These are phyloP conservation scores for Phytophthora pisi DNA, from an alignment of 352 stramenopile genomes.

Conservation along the genomic window DNA sequence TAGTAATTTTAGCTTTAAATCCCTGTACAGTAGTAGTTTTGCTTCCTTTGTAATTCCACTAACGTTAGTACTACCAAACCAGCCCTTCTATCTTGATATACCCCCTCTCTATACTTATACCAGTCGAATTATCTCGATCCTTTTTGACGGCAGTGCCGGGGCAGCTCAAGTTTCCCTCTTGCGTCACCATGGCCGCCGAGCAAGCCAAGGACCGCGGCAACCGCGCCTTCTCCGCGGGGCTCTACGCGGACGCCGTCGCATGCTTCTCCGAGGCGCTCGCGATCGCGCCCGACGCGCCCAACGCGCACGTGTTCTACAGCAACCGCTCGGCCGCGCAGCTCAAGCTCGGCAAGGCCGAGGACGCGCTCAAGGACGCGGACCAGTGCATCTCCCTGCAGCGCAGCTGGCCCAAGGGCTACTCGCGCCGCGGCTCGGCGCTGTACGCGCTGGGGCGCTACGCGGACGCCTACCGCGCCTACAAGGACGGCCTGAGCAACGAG, in stretches of 20 bases:
- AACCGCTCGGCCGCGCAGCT: conserved; percentile 88
- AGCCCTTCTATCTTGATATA: no score
- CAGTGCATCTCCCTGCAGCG: conserved; percentile 77
- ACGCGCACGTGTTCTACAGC: conserved; percentile 77
- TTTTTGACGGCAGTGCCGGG: not conserved
- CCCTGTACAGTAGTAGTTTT: no score
- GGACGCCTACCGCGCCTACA: conserved; percentile 81
- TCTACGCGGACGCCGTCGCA: conserved; percentile 70
- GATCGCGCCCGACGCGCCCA: conserved; percentile 41
- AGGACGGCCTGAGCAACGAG: conserved; percentile 73
- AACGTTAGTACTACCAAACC: no score
- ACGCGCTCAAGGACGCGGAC: conserved; percentile 80
- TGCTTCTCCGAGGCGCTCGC: conserved; percentile 84
- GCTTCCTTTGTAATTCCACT: no score
- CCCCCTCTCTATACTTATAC: not conserved
- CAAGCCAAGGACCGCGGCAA: conserved; percentile 91
- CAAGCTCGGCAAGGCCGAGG: conserved; percentile 70
- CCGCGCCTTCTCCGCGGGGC: conserved; percentile 69
- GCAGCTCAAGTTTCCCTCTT: not conserved
- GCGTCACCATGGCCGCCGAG: conserved; percentile 68
- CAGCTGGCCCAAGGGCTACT: conserved; percentile 89
- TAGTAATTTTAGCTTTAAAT: no score
- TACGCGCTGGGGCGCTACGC: conserved; percentile 66
- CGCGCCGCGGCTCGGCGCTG: conserved; percentile 79
- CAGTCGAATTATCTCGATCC: conserved; percentile 20